phyloP scores from a whole-genome alignment of 202 grass and related monocot genomes.

The Cymbopogon flexuosus region DNA sequence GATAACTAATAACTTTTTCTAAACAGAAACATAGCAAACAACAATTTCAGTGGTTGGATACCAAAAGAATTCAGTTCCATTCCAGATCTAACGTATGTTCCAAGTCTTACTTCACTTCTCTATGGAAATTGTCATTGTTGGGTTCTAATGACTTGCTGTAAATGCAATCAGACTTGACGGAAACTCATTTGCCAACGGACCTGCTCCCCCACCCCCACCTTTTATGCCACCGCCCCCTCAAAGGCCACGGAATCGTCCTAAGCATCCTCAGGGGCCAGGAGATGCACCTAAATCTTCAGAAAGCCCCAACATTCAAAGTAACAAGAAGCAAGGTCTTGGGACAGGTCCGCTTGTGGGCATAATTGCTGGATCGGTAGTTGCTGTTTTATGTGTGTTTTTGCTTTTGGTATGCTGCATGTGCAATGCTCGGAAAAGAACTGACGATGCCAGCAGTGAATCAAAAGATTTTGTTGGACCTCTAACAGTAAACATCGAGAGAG shows the following conservation, averaged over 20 bases:
- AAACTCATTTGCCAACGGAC: constrained; percentile 71
- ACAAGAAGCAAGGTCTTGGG: constrained; percentile 61
- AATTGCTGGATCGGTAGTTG: constrained; percentile 56
- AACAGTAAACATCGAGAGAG: constrained; percentile 55
- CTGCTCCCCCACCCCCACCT: constrained; percentile 82
- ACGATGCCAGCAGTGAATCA: constrained; percentile 51
- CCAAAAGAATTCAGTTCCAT: constrained; percentile 79
- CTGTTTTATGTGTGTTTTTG: constrained; percentile 46
- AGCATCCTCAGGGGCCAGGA: constrained; percentile 33
- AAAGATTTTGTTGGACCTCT: constrained; percentile 61
- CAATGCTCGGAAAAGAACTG: constrained; percentile 52
- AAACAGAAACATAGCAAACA: constrained; percentile 89
- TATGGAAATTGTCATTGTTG: constrained; percentile 1
- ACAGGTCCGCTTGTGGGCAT: constrained; percentile 60
- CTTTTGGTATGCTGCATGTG: constrained; percentile 52
- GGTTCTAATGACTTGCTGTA: constrained; percentile 35
- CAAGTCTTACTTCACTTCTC: not conserved
- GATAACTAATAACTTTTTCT: constrained; percentile 21
- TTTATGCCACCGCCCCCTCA: constrained; percentile 64
- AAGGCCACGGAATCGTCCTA: constrained; percentile 42
- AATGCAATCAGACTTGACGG: constrained; percentile 67
- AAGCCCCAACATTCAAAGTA: constrained; percentile 28
- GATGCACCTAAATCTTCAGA: constrained; percentile 42
- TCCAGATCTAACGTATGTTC: constrained; percentile 75
- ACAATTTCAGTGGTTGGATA: constrained; percentile 97